These are phyloP conservation scores for Trichoderma sp. DNA, from an alignment of 2,329 filamentous ascomycete species.

Conservation along the genomic window DNA sequence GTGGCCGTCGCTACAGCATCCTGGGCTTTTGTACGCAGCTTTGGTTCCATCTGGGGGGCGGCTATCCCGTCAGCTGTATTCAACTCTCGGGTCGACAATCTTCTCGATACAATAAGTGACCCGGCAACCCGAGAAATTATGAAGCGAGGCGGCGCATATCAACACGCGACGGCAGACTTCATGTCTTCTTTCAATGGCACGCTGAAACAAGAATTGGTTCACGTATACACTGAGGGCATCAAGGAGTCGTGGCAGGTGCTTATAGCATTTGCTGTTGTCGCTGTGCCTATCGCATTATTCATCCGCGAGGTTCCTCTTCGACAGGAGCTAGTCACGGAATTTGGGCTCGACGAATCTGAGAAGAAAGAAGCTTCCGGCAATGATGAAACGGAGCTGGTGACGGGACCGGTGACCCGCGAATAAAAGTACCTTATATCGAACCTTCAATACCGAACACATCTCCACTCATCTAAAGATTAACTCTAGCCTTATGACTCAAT, in stretches of 20 bases:
- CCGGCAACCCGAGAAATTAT: not conserved
- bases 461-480: not conserved
- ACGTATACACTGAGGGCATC: not conserved
- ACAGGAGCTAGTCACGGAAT: not conserved
- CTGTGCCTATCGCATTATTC: not conserved
- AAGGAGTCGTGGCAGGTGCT: not conserved
- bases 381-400: not conserved
- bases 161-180: not conserved
- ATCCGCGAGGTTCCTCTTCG: not conserved
- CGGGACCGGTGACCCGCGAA: not conserved
- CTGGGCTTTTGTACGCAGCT: not conserved
- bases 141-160: not conserved
- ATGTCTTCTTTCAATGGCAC: not conserved
- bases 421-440: not conserved
- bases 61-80: not conserved
- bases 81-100: not conserved
- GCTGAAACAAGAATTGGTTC: not conserved
- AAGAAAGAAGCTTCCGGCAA: not conserved
- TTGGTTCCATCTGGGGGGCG: not conserved
- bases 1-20: not conserved
- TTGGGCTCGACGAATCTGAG: not conserved
- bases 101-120: not conserved
- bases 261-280: not conserved
- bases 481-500: not conserved
- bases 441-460: not conserved